Base-by-base conservation (phyloP, 805 yeast species). In the Tetrapisispora namnaoensis region DNA sequence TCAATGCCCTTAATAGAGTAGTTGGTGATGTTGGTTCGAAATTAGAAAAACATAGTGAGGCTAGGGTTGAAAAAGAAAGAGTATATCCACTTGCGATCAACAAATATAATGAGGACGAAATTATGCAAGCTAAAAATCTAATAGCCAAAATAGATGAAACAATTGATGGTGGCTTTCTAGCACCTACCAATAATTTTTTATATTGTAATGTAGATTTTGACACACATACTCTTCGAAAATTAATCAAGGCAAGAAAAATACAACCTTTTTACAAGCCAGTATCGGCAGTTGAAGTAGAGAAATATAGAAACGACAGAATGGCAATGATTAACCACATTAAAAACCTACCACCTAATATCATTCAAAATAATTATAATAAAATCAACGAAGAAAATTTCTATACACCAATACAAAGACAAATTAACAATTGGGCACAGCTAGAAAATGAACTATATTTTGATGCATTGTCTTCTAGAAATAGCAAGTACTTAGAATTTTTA, bases 111-210 rank as follows among this genome's bases (percentile, higher is more conserved):
- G 22, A 27, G 10, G 21, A 40, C n/a, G 20, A 40, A 27, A 40
- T 40, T 4, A 14, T 27, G 6, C 86, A 80, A 56, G 78, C 77
- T 48, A 56, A 68, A 52, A 74, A 79, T 20, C 68, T 85, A 47
- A 69, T 85, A 21, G 87, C 84, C 2, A 71, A 75, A 52, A 76
- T 65, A 56, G 72, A 72, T 37, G 95, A 88, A 59, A 78, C 72
- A 53, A 95, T 91, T n/a, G 98, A 93, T 68, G 99, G 98, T n/a
- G 99, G 98, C 2, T 88, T 70, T 61, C 68, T 91, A 53, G 96
- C 95, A 1, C 96, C 97, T 0, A 86, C 78, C 66, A 97, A 96
- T 1, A 84, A 85, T 30, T 90, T 90, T 66, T 78, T 80, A 53
- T 72, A 77, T 34, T 80, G 83, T 42, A 82, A 80, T 55, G 64